These are phyloP conservation scores for Diaporthe vexans DNA, from an alignment of 2,329 filamentous ascomycete genomes.

Conservation along the genomic window DNA sequence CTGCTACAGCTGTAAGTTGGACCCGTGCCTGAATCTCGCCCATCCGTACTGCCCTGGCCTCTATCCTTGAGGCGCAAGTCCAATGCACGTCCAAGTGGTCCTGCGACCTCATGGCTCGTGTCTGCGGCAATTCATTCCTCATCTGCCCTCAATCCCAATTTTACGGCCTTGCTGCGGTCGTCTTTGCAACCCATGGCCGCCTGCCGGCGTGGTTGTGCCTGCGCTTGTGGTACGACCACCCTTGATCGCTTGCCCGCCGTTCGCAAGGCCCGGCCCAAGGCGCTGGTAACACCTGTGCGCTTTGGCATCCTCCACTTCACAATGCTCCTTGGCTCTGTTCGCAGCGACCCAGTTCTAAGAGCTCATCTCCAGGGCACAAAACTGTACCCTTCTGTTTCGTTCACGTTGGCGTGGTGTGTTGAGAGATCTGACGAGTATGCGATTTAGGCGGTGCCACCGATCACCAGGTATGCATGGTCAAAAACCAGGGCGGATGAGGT, in stretches of 20 bases:
- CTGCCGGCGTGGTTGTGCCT: neutral
- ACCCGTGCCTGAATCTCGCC: conserved; percentile 43
- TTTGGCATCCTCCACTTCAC: conserved; percentile 2
- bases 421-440: conserved; percentile 50
- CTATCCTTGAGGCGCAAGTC: conserved; percentile 32
- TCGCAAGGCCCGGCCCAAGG: neutral
- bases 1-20: conserved; percentile 66
- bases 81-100: conserved; percentile 26
- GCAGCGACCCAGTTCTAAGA: conserved; percentile 43
- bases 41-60: conserved; percentile 33
- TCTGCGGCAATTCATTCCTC: conserved; percentile 3
- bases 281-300: conserved; percentile 7
- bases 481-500: conserved; percentile 43
- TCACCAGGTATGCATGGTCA: conserved; percentile 75
- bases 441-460: conserved; percentile 77
- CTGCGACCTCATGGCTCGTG: conserved; percentile 15
- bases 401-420: conserved; percentile 40
- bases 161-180: neutral
- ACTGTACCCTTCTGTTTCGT: conserved; percentile 37
- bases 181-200: conserved; percentile 5
- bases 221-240: neutral
- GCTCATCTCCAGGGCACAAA: conserved; percentile 38
- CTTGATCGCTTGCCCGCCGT: neutral
- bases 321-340: conserved; percentile 14
- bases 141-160: neutral